Conservation (phyloP, 2,329 filamentous ascomycete species). For the Leptosphaerulina australis region DNA sequence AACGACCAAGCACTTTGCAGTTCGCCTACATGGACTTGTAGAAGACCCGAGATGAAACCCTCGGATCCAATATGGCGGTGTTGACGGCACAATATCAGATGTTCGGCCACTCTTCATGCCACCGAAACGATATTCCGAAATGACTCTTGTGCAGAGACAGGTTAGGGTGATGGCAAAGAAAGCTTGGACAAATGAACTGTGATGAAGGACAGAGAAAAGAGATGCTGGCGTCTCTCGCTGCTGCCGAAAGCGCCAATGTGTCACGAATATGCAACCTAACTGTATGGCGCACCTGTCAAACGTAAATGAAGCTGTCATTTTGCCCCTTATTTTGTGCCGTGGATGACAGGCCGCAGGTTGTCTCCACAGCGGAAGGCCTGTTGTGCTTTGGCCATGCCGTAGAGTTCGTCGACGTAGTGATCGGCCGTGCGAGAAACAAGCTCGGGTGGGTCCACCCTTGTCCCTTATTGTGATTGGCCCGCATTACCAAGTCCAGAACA, state of each 20-base stretch:
- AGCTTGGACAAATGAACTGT: not conserved
- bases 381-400: slow-evolving; percentile 5
- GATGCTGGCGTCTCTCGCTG: not conserved
- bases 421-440: slow-evolving; percentile 10
- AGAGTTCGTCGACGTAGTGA: slow-evolving; percentile 1
- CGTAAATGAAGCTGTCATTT: not conserved
- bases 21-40: no score
- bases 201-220: not conserved
- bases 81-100: slow-evolving; percentile 19
- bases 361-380: slow-evolving; percentile 10
- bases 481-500: slow-evolving; percentile 3
- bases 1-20: no score
- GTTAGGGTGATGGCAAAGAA: slow-evolving; percentile 14
- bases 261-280: not conserved
- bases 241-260: not conserved
- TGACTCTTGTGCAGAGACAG: slow-evolving; percentile 20
- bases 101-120: slow-evolving; percentile 16
- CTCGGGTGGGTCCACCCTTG: slow-evolving; percentile 8
- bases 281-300: not conserved
- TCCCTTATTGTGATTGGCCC: slow-evolving; percentile 1
- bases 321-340: not conserved
- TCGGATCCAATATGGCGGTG: slow-evolving; percentile 29
- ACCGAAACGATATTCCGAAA: slow-evolving; percentile 20
- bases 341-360: not conserved
- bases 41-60: slow-evolving; percentile 23